Evolutionary conservation across 805 yeast genomes (phyloP).

Genomic region (Torulaspora indica): DNA sequence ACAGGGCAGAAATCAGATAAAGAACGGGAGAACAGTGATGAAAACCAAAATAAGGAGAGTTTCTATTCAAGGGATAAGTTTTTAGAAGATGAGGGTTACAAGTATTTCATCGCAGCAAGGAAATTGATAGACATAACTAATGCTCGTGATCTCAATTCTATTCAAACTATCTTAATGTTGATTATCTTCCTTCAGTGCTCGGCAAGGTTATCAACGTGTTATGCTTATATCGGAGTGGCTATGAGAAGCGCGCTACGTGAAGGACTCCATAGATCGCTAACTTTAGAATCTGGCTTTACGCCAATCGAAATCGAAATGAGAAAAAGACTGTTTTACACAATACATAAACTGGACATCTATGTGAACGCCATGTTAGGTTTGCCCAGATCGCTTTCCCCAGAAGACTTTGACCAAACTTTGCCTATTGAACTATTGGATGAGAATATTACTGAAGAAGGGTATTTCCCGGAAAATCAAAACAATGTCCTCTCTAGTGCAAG

Average conservation of each 20-base stretch:
- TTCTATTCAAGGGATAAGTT: conserved; percentile 26
- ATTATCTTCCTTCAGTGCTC: conserved; percentile 84
- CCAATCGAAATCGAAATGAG: conserved; percentile 79
- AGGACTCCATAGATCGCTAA: conserved; percentile 74
- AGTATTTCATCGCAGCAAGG: conserved; percentile 80
- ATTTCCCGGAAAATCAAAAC: conserved; percentile 26
- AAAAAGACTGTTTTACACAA: conserved; percentile 82
- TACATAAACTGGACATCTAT: conserved; percentile 85
- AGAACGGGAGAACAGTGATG: conserved; percentile 17
- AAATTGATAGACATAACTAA: conserved; percentile 81
- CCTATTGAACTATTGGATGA: conserved; percentile 86
- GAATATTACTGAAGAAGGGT: conserved; percentile 61
- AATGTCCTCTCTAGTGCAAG: conserved; percentile 36
- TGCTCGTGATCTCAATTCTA: conserved; percentile 74
- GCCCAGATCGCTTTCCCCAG: conserved; percentile 70
- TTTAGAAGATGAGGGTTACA: conserved; percentile 63
- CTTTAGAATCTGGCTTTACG: conserved; percentile 43
- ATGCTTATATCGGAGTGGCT: conserved; percentile 87
- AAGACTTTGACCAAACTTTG: conserved; percentile 80
- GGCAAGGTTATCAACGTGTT: conserved; percentile 83
- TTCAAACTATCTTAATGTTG: conserved; percentile 83
- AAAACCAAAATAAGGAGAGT: conserved; percentile 7
- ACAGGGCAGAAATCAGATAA: neutral
- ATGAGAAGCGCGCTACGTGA: conserved; percentile 78
- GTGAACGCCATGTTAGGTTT: conserved; percentile 84